Percentiles rank a stretch among this genome's conserved stretches.
phyloP scores from a whole-genome alignment of 306 rosid genomes.

The Luffa acutangula region DNA sequence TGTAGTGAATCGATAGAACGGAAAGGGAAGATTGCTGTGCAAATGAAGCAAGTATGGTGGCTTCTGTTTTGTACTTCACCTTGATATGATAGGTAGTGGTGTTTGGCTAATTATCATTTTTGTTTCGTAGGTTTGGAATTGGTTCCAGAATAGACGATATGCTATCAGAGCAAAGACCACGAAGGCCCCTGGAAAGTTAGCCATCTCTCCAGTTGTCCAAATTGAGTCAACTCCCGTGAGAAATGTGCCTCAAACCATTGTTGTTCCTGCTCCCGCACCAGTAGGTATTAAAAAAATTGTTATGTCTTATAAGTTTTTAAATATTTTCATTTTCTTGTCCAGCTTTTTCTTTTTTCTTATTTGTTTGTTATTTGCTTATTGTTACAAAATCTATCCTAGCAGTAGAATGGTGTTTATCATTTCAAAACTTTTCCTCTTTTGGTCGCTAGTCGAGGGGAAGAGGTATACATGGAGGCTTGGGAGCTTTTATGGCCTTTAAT shows the following conservation, averaged over 20 bases:
- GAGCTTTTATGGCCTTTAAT: background rate
- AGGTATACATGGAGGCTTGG: background rate
- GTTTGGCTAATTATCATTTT: background rate
- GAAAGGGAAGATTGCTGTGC: slow-evolving; percentile 82
- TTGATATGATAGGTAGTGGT: background rate
- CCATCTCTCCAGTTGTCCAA: slow-evolving; percentile 61
- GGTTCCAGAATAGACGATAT: slow-evolving; percentile 97
- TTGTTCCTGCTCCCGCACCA: slow-evolving; percentile 53
- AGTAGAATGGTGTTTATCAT: background rate
- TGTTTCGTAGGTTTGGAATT: slow-evolving; percentile 77
- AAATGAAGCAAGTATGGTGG: slow-evolving; percentile 84
- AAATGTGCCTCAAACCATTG: slow-evolving; percentile 50
- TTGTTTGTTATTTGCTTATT: background rate
- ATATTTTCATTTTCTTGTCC: background rate
- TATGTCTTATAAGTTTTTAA: background rate
- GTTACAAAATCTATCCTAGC: background rate
- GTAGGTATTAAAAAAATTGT: slow-evolving; percentile 37
- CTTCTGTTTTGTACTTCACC: background rate
- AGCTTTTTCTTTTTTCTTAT: background rate
- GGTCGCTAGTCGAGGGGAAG: background rate
- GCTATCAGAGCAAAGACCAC: slow-evolving; percentile 79
- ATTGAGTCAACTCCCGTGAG: slow-evolving; percentile 51
- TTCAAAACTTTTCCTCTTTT: background rate
- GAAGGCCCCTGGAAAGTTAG: slow-evolving; percentile 73
- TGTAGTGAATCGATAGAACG: slow-evolving; percentile 73